Percentiles rank a stretch among this genome's conserved stretches.
These are phyloP conservation scores for Sorghum bicolor DNA, from an alignment of 176 grass and related monocot species.

Conservation along the genomic window Sorghum_bicolor_NCBIv3 NC_012878.2:2316001-2316500, in stretches of 20 bases:
- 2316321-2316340: constrained; percentile 30
- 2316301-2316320: constrained; percentile 25
- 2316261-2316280: background rate
- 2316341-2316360: constrained; percentile 35
- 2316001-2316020: no score
- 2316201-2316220: constrained; percentile 19
- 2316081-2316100: background rate
- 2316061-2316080: background rate
- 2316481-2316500: constrained; percentile 22
- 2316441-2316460: background rate
- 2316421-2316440: background rate
- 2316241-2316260: constrained; percentile 33
- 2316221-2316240: constrained; percentile 15
- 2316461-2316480: constrained; percentile 3
- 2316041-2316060: constrained; percentile 8
- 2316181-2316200: background rate
- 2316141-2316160: constrained; percentile 13
- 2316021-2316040: no score
- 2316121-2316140: background rate
- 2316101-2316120: background rate
- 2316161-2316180: background rate
- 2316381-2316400: constrained; percentile 24
- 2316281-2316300: background rate
- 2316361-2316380: constrained; percentile 38
- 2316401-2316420: background rate